Base-by-base conservation (phyloP, 148 eudicot species). In the Camellia granthamiana region DNA sequence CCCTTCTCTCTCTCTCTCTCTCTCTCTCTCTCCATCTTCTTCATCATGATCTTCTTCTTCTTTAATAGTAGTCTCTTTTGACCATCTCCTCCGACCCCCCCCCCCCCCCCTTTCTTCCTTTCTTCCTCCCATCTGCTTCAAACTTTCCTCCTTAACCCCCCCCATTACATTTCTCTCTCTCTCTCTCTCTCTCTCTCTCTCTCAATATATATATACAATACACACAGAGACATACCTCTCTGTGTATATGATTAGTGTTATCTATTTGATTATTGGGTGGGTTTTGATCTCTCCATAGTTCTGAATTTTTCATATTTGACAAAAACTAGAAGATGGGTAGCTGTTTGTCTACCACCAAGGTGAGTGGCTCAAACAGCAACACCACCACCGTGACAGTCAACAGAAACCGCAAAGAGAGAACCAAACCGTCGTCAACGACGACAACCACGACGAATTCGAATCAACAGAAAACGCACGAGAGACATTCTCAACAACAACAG, bases 341-440 rank as follows among this genome's bases (percentile, higher is more conserved):
- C 70, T 93, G 95, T 85, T 87, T 91, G 7, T 93, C 97, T 0
- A 82, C 84, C 76, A 78, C 80, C 54, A 90, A 87, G 78, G 87
- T 90, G 3, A 83, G 81, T 74, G 92, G 97, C 49, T 84, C 95
- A 64, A 89, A 87, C 80, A 90, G 91, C 89, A 91, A 76, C 66
- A 80, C 82, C 38, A 8, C 69, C 78, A 56, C 82, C 76, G 19
- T 54, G 52, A 72, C 46, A 69, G 51, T 42, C 47, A 70, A 69
- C 65, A 51, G 30, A 15, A 55, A 77, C 56, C 71, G 80, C 3
- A 78, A 76, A 58, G 74, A 41, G 16, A 8, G 38, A 42, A n/a
- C 82, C 54, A 81, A 61, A 19, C 63, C 73, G 58, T 60, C 80
- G 18, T n/a, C 78, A 19, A 62, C 75, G 67, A 69, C 52, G 78